Conservation (phyloP, 1,284 basidiomycete species). For the Cryptococcus floricola region DNA sequence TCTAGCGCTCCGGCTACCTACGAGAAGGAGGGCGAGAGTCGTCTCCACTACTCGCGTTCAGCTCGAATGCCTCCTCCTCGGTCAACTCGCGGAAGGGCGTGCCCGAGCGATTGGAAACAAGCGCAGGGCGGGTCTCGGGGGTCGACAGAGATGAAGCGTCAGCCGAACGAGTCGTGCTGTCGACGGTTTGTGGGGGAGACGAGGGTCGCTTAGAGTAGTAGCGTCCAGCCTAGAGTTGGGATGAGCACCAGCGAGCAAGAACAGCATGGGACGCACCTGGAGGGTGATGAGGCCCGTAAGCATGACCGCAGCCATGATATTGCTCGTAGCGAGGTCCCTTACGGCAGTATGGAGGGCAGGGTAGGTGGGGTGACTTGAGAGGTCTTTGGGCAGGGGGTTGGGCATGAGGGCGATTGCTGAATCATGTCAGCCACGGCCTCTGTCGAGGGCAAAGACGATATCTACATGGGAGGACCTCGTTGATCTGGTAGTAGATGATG, state of each 20-base stretch:
- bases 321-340: constrained; percentile 43
- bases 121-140: constrained; percentile 6
- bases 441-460: not conserved
- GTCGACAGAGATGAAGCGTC: constrained; percentile 5
- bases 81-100: constrained; percentile 45
- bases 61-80: constrained; percentile 37
- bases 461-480: constrained; percentile 41
- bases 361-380: constrained; percentile 32
- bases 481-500: constrained; percentile 41
- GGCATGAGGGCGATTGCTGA: constrained; percentile 37
- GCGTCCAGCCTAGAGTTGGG: constrained; percentile 32
- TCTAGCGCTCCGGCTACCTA: not conserved
- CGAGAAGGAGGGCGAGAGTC: not conserved
- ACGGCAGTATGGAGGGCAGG: constrained; percentile 34
- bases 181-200: constrained; percentile 10
- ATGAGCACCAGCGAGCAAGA: not conserved
- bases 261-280: constrained; percentile 29
- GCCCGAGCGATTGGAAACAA: constrained; percentile 18
- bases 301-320: constrained; percentile 47
- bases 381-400: constrained; percentile 23
- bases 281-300: constrained; percentile 46
- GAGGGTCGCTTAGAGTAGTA: constrained; percentile 35
- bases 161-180: constrained; percentile 3
- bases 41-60: constrained; percentile 6
- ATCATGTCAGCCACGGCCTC: not conserved